Percentiles rank a stretch among this genome's conserved stretches.
phyloP scores from a whole-genome alignment of 768 basidiomycete species.

The Naganishia onofrii region DNA sequence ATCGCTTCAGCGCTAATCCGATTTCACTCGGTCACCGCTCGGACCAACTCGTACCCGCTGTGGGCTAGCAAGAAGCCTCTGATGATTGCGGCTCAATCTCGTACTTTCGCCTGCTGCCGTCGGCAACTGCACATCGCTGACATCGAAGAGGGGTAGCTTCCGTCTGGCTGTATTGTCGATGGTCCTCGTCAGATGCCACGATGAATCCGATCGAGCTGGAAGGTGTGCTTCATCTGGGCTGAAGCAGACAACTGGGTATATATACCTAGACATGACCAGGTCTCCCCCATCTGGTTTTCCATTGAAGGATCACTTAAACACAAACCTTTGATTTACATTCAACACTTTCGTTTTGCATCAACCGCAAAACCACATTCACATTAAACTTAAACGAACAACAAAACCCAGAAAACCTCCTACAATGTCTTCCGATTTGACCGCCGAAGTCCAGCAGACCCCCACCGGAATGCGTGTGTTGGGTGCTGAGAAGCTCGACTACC shows the following conservation, averaged over 20 bases:
- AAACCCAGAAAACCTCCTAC: slow-evolving; percentile 12
- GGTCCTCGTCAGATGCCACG: slow-evolving; percentile 5
- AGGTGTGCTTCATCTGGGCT: neutral
- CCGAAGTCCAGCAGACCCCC: slow-evolving; percentile 42
- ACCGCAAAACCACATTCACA: slow-evolving; percentile 6
- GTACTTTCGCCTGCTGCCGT: slow-evolving; percentile 10
- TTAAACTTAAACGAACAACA: neutral
- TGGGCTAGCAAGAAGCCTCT: slow-evolving; percentile 1
- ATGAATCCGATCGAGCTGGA: slow-evolving; percentile 2
- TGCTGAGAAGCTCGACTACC: slow-evolving; percentile 50
- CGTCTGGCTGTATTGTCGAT: slow-evolving; percentile 11
- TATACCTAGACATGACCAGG: neutral
- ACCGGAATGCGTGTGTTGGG: slow-evolving; percentile 46
- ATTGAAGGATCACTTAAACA: neutral
- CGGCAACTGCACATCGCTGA: neutral
- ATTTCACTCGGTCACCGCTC: neutral
- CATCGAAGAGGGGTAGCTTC: slow-evolving; percentile 1
- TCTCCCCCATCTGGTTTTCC: neutral
- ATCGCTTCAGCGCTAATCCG: slow-evolving; percentile 12
- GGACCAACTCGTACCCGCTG: slow-evolving; percentile 5
- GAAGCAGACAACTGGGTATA: neutral
- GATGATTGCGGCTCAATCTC: neutral
- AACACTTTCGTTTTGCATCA: slow-evolving; percentile 23
- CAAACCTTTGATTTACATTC: neutral
- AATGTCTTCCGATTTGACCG: slow-evolving; percentile 47